Evolutionary conservation across 2,329 filamentous ascomycete genomes (phyloP).

Genomic region (Fonsecaea erecta): DNA sequence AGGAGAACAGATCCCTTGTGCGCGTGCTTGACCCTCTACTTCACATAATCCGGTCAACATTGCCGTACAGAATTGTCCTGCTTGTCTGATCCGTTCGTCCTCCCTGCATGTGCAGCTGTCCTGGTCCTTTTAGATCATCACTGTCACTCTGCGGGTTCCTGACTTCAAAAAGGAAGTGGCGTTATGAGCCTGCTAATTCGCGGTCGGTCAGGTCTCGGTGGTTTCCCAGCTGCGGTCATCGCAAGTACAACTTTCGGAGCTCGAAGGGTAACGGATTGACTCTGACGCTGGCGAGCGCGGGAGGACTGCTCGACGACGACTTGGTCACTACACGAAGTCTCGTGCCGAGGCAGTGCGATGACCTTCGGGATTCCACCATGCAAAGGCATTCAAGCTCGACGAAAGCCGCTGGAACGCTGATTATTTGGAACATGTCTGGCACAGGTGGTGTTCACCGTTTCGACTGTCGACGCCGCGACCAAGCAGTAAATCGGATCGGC

Average conservation of each 20-base stretch:
- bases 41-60: not conserved
- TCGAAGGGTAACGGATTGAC: not conserved
- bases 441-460: not conserved
- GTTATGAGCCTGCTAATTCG: not conserved
- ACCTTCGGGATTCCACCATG: not conserved
- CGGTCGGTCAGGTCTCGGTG: not conserved
- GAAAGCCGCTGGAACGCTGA: not conserved
- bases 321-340: not conserved
- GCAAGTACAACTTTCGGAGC: not conserved
- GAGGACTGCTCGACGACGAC: not conserved
- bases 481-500: not conserved
- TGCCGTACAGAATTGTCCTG: not conserved
- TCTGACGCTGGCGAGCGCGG: not conserved
- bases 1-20: not conserved
- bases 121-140: no score
- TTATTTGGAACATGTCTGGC: not conserved
- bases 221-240: not conserved
- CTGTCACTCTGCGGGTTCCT: not conserved
- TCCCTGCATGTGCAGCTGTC: not conserved
- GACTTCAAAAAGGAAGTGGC: not conserved
- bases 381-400: not conserved
- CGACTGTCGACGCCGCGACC: not conserved
- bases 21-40: not conserved
- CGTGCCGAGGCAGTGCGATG: not conserved
- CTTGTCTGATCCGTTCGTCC: not conserved